Conservation (phyloP, 768 basidiomycete genomes). For the Roridomyces roridus region DNA sequence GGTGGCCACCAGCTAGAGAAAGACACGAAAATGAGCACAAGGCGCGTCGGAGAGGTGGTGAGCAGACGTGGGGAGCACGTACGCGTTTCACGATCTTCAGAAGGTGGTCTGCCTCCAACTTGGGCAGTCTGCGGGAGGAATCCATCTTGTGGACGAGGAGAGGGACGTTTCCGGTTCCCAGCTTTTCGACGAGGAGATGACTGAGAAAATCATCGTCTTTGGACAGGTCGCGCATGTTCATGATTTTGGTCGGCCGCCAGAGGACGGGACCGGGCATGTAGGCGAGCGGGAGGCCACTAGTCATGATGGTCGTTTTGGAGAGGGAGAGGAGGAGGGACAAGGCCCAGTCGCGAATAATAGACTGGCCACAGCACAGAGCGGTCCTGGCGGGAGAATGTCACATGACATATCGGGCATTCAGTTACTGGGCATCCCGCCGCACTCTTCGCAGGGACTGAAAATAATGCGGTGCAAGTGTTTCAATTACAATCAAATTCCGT, state of each 20-base stretch:
- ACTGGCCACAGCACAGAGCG: constrained; percentile 15
- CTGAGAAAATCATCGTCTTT: constrained; percentile 92
- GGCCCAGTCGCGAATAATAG: not conserved
- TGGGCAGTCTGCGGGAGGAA: constrained; percentile 74
- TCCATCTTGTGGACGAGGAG: constrained; percentile 93
- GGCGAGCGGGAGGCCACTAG: constrained; percentile 26
- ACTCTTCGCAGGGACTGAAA: too few species aligned
- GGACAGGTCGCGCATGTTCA: constrained; percentile 90
- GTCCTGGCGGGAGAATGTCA: not conserved
- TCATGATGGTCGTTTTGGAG: constrained; percentile 24
- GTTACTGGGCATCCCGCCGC: too few species aligned
- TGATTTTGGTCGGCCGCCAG: constrained; percentile 88
- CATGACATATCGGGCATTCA: not conserved
- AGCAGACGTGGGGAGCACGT: constrained; percentile 33
- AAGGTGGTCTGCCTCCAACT: constrained; percentile 71
- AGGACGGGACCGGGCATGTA: constrained; percentile 37
- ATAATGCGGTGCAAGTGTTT: not conserved
- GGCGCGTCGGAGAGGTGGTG: constrained; percentile 32
- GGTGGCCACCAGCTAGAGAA: constrained; percentile 59
- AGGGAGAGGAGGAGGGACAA: constrained; percentile 7
- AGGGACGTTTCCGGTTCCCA: constrained; percentile 81
- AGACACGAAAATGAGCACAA: constrained; percentile 26
- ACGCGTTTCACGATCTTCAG: constrained; percentile 82
- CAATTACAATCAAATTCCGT: constrained; percentile 8
- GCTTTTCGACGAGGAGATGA: constrained; percentile 87